Evolutionary conservation across 2,329 filamentous ascomycete species (phyloP).

Genomic region (Lachnellula occidentalis): DNA sequence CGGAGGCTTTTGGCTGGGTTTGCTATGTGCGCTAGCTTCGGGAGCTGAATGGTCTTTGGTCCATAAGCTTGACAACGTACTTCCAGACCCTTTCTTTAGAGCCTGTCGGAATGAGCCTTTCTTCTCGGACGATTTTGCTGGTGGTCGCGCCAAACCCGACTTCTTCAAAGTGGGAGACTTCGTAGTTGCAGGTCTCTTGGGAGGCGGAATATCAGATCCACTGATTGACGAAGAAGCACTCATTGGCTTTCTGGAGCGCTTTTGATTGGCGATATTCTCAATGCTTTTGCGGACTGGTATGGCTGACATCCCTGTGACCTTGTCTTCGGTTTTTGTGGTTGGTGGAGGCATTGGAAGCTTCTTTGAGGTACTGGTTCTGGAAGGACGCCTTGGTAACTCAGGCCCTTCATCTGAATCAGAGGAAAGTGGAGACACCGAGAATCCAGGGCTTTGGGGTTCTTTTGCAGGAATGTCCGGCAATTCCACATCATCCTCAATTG

Average conservation of each 20-base stretch:
- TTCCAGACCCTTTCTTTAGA: slow-evolving; percentile 44
- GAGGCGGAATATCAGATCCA: slow-evolving; percentile 15
- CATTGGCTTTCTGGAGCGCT: slow-evolving; percentile 27
- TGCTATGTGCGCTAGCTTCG: slow-evolving; percentile 18
- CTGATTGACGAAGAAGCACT: slow-evolving; percentile 24
- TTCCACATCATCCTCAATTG: slow-evolving; percentile 15
- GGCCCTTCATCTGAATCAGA: slow-evolving; percentile 3
- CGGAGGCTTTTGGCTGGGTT: slow-evolving; percentile 23
- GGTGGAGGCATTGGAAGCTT: background rate
- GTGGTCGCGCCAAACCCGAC: slow-evolving; percentile 25
- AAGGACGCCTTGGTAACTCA: background rate
- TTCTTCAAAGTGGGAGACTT: slow-evolving; percentile 30
- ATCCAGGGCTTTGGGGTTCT: background rate
- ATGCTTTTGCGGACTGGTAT: slow-evolving; percentile 7
- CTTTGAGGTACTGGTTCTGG: background rate
- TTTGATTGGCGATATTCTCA: slow-evolving; percentile 27
- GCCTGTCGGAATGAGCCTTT: slow-evolving; percentile 43
- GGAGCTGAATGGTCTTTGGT: slow-evolving; percentile 39
- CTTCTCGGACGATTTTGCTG: slow-evolving; percentile 36
- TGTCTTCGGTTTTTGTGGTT: slow-evolving; percentile 7
- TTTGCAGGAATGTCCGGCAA: slow-evolving; percentile 1
- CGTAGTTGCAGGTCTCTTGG: slow-evolving; percentile 23
- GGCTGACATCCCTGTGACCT: background rate
- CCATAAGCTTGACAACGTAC: slow-evolving; percentile 44
- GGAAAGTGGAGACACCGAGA: slow-evolving; percentile 7